Base-by-base conservation (phyloP, 2,329 filamentous ascomycete genomes). In the Colletotrichum liriopes region DNA sequence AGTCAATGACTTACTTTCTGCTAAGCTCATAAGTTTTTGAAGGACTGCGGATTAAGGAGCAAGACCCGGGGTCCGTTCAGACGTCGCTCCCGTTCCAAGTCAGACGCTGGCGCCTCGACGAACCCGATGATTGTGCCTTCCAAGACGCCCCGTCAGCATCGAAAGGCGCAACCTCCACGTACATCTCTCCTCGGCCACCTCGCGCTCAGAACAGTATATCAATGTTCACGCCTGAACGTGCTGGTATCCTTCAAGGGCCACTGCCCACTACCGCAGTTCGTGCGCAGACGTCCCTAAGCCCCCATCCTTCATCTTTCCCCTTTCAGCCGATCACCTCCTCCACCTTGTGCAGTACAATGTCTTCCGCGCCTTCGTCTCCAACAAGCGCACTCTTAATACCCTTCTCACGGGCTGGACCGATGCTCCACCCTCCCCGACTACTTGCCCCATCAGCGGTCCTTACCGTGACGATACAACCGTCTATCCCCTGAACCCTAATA, bases 341-440 rank as follows among this genome's bases (percentile, higher is more conserved):
- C 68, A 68, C 43, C 65, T 74, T 6, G 45, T 72, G 9, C 54
- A 74, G 6, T 55, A 68, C 5, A 74, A 74, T 3, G 55, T 72
- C n/a, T 68, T 74, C 37, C 52, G 72, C 8, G 68, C 72, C 3
- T 65, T 74, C 5, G 55, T 60, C 20, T 55, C 55, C 3, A 72
- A 68, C 37, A 60, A 63, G 11, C 32, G 41, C 9, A 54, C 59
- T 16, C 60, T 73, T n/a, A 69, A 64, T n/a, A 58, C 41, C 41
- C 66, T 55, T 59, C 8, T 63, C 12, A 65, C 55, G 56, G 60
- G 64, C 35, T 47, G 51, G 62, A 39, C 54, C 20, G 52, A 56
- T 18, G 55, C 32, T 2, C 23, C 55, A 9, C 14, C 43, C 32
- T 54, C 55, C 16, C n/a, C 39, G 14, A 67, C 32, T 41, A 43